phyloP scores from a whole-genome alignment of 140 eudicot species.

The Senecio squalidus region DNA sequence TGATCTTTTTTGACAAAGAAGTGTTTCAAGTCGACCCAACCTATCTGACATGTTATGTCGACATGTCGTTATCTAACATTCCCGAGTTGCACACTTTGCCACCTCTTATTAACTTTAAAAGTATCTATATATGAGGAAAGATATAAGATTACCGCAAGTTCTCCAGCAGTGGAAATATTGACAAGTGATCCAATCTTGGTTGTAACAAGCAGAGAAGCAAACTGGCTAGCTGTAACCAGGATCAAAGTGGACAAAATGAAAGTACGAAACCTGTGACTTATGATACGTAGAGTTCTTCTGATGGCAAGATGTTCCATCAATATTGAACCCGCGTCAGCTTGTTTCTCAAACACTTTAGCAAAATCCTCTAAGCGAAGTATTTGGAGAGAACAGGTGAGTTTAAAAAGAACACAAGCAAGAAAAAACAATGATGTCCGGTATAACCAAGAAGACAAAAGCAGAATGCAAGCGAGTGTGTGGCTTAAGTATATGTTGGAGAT shows the following conservation, averaged over 20 bases:
- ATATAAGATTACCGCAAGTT: constrained; percentile 64
- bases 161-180: constrained; percentile 73
- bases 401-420: constrained; percentile 46
- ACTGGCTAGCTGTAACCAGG: constrained; percentile 73
- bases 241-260: constrained; percentile 63
- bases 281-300: constrained; percentile 64
- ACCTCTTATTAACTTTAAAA: too few relatives aligned
- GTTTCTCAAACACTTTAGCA: constrained; percentile 56
- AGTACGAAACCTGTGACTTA: constrained; percentile 78
- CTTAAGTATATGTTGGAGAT: constrained; percentile 46
- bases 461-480: constrained; percentile 50
- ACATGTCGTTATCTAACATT: too few relatives aligned
- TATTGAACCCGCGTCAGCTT: constrained; percentile 63
- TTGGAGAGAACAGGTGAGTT: constrained; percentile 40
- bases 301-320: constrained; percentile 68
- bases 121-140: constrained; percentile 21
- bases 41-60: too few relatives aligned
- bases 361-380: constrained; percentile 71
- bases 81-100: neutral
- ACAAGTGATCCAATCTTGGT: constrained; percentile 46
- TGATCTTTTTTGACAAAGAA: neutral
- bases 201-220: constrained; percentile 67
- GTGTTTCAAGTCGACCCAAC: neutral
- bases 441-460: constrained; percentile 67
- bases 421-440: constrained; percentile 68